Evolutionary conservation across 768 basidiomycete genomes (phyloP), one percentile per base, ranked within the genome.

Genomic region (Trametes meyenii): DNA sequence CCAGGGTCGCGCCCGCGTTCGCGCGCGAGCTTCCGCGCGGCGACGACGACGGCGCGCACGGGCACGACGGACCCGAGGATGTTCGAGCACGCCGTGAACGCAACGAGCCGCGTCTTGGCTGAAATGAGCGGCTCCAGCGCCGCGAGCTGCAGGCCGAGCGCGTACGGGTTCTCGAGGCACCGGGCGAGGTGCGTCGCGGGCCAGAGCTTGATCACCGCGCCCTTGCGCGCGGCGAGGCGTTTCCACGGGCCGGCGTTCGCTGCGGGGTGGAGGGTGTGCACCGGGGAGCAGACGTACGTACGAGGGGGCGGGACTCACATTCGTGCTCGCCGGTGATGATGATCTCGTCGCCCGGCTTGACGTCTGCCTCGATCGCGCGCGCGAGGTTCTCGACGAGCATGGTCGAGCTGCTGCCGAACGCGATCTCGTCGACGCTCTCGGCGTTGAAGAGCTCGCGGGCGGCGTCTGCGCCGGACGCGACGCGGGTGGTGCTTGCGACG

Each of bases 271-370:
- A 60, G 50, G 33, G 38, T 43, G 40, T 21, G 35, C 8, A 11
- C n/a, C 36, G 50, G 2, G 42, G 2, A 40, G 19, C 16, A 48
- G 36, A 16, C 35, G 56, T 44, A 39, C 56, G 19, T 7, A 16
- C 19, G 23, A 39, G 44, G 11, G 19, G 6, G 12, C 23, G 17
- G 8, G 44, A n/a, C 75, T 26, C 40, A 90, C 89, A 85, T 79
- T 94, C 90, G 64, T 94, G 91, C 69, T 92, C 91, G 1, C 82
- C 83, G 0, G 88, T 89, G n/a, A 92, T 70, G 55, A 94, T 85
- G 58, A 92, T 85, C 72, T 92, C 90, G 60, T 92, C 90, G 3
- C 83, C 87, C 0, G 74, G 61, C 38, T 79, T 69, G 26, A 92
- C 77, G 53, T 80, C 80, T 0, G 64, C 67, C 36, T 88, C 88